A percentile compares a stretch with the other conserved stretches of the same genome.
These are phyloP conservation scores for Metschnikowia similis DNA, from an alignment of 805 yeast species.

Conservation along the genomic window DNA sequence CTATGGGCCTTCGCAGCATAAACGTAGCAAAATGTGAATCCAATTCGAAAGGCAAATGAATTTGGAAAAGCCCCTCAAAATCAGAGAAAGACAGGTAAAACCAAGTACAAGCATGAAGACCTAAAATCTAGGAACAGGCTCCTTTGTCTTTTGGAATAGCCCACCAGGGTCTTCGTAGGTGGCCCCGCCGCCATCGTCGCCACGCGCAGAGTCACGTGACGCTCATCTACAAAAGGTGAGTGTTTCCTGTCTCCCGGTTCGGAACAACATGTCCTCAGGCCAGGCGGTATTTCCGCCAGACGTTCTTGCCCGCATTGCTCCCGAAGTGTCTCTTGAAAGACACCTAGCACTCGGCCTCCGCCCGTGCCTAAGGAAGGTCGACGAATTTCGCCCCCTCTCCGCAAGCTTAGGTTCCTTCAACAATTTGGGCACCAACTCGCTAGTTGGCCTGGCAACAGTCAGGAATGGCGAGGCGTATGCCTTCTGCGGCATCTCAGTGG, in stretches of 20 bases:
- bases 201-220: slow-evolving; percentile 2
- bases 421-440: slow-evolving; percentile 29
- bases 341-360: slow-evolving; percentile 72
- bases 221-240: slow-evolving; percentile 2
- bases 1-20: too few species aligned
- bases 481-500: slow-evolving; percentile 67
- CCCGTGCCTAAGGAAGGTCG: slow-evolving; percentile 66
- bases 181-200: neutral
- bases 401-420: slow-evolving; percentile 34
- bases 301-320: slow-evolving; percentile 78
- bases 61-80: too few species aligned
- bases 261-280: slow-evolving; percentile 6
- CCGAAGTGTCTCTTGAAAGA: slow-evolving; percentile 76
- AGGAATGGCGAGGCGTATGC: slow-evolving; percentile 71
- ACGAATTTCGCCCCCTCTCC: slow-evolving; percentile 63
- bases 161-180: too few species aligned
- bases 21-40: too few species aligned
- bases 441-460: slow-evolving; percentile 64
- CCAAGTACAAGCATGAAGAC: too few species aligned
- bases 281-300: slow-evolving; percentile 69
- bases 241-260: neutral
- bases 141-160: too few species aligned
- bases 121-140: too few species aligned
- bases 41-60: too few species aligned
- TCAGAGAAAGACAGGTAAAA: too few species aligned